Base-by-base conservation (phyloP, 768 basidiomycete genomes). In the Butyriboletus loyo region DNA sequence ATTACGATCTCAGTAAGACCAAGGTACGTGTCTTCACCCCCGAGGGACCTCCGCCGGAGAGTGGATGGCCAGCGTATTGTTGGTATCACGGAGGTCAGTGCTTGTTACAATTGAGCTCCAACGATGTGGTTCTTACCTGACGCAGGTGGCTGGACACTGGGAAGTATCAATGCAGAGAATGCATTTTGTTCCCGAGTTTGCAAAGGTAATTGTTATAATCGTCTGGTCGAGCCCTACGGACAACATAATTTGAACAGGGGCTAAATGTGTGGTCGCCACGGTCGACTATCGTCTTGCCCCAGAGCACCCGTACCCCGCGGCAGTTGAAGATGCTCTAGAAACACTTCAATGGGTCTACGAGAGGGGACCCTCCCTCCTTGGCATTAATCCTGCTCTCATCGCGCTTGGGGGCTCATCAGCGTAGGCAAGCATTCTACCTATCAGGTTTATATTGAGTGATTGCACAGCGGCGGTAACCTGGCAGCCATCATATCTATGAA, bases 391-490 rank as follows among this genome's bases (percentile, higher is more conserved):
- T 1, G 63, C 65, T 19, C 72, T 72, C 46, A 78, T 90, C 50
- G 84, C 86, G 2, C 81, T 89, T 4, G 87, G 87, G 2, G 89
- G 89, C 7, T 84, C 84, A 6, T 88, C 86, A 15, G 85, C 87
- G 86, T 81, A 65, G 19, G 68, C 14, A 21, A 36, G 2, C 22
- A 28, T 41, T 42, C 27, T 39, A 27, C 11, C 1, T 14, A 14
- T 45, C 14, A 8, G 28, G 25, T 24, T n/a, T 11, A 46, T 47
- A 21, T 44, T 54, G n/a, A 56, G 8, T 25, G 15, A 53, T 41
- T 19, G 10, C n/a, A 27, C 57, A 89, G 87, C 46, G 87, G 87
- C 5, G 87, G 84, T 0, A 88, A 90, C 61, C 77, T 90, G 17
- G 81, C 86, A 1, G 80, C 86, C 1, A 77, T 86, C 49, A 68